Conservation (phyloP, 495 filamentous ascomycete genomes). For the Rhypophila decipiens region DNA sequence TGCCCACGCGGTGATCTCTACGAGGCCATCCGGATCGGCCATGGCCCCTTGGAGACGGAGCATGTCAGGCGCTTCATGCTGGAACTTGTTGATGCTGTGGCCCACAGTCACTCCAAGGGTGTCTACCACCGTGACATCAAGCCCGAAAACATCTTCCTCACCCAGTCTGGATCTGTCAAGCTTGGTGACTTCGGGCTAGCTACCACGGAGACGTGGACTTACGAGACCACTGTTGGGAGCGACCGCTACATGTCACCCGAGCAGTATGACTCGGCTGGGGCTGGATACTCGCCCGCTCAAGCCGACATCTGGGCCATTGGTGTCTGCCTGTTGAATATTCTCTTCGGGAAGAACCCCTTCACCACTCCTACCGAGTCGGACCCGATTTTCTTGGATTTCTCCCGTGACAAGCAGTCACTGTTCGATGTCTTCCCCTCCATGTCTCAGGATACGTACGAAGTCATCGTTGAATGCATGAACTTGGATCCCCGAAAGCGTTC, state of each 20-base stretch:
- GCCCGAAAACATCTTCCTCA: conserved; percentile 97
- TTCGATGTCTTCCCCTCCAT: conserved; percentile 98
- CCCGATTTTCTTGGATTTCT: conserved; percentile 85
- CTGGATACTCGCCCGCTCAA: conserved; percentile 85
- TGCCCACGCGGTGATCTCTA: conserved; percentile 96
- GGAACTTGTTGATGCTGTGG: conserved; percentile 81
- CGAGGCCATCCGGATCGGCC: conserved; percentile 84
- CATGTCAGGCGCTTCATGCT: conserved; percentile 97
- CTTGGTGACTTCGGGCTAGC: conserved; percentile 94
- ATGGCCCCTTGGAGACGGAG: conserved; percentile 86
- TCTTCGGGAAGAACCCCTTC: conserved; percentile 95
- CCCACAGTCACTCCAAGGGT: conserved; percentile 83
- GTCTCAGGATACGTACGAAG: conserved; percentile 95
- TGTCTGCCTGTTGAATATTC: conserved; percentile 89
- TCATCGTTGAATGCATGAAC: conserved; percentile 79
- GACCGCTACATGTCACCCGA: conserved; percentile 99
- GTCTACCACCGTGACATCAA: conserved; percentile 98
- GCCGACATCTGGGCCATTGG: conserved; percentile 97
- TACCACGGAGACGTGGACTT: conserved; percentile 77
- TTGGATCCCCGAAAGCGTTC: conserved; percentile 88
- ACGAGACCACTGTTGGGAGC: conserved; percentile 87
- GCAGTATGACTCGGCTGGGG: conserved; percentile 80
- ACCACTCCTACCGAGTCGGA: conserved; percentile 79
- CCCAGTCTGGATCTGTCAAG: conserved; percentile 80
- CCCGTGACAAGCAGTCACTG: conserved; percentile 82